A percentile compares a stretch with the other conserved stretches of the same genome.
phyloP scores from a whole-genome alignment of 2,329 filamentous ascomycete genomes.

The Colletotrichum musae region DNA sequence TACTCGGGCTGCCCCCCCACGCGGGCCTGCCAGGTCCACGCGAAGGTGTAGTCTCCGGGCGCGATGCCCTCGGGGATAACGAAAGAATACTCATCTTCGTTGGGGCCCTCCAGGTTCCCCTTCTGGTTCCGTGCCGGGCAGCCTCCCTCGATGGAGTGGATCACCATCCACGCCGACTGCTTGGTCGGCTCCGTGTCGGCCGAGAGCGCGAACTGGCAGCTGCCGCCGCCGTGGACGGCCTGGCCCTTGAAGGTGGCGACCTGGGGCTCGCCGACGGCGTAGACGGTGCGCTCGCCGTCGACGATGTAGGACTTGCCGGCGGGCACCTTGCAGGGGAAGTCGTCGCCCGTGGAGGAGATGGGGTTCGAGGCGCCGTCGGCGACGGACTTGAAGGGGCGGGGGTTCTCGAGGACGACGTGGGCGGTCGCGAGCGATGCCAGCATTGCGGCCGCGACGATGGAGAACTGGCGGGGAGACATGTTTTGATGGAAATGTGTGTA shows the following conservation, averaged over 20 bases:
- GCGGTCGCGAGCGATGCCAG: constrained; percentile 15
- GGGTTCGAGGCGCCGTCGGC: constrained; percentile 32
- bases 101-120: constrained; percentile 34
- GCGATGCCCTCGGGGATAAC: constrained; percentile 22
- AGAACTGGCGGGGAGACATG: not conserved
- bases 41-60: constrained; percentile 35
- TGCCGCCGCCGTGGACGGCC: constrained; percentile 35
- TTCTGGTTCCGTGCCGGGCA: constrained; percentile 35
- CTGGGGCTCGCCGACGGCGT: constrained; percentile 29
- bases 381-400: constrained; percentile 33
- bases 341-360: constrained; percentile 26
- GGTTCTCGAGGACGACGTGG: constrained; percentile 38
- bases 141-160: constrained; percentile 35
- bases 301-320: constrained; percentile 15
- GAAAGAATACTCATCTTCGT: constrained; percentile 34
- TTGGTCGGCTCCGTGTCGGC: constrained; percentile 27
- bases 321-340: constrained; percentile 36
- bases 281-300: constrained; percentile 28
- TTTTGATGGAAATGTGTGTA: not conserved
- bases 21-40: constrained; percentile 35
- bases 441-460: constrained; percentile 5
- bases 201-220: constrained; percentile 32
- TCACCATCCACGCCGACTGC: constrained; percentile 34
- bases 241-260: constrained; percentile 30
- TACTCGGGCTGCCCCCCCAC: constrained; percentile 31